Evolutionary conservation across 768 basidiomycete genomes (phyloP), one percentile per base, ranked within the genome.

Genomic region (Hebeloma cylindrosporum): DNA sequence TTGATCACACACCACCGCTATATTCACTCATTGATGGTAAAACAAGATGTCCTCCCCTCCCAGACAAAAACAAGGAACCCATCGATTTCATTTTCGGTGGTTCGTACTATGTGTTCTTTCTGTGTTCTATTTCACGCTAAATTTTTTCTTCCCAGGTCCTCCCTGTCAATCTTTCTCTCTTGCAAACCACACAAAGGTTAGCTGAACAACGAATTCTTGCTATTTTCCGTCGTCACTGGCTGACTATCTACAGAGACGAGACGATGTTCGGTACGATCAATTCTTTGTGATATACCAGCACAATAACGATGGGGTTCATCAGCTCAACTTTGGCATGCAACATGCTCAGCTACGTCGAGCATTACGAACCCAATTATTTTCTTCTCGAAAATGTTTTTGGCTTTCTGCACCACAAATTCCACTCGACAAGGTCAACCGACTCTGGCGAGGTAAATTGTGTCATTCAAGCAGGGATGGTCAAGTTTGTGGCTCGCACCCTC

Each of bases 1-100:
- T 73, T 2, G 67, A 71, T 43, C 54, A 67, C 1, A 66, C 71
- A 2, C 34, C 49, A 16, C 66, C 73, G 0, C 53, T 85, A 8
- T 53, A 58, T 29, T 71, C 75, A 2, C 65, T 73, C 14, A 65
- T 73, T 51, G 63, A 66, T n/a, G 59, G 64, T 23, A 62, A 59
- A 9, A 28, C 58, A 16, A 26, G 26, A 26, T 60, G 70, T 55
- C 54, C 66, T 63, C 57, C 62, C 0, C 72, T 89, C 71, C 87
- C 86, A 5, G 66, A 67, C 45, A 75, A 70, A 28, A 76, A 74
- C 3, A 77, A 76, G 4, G 73, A 80, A 10, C n/a, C n/a, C n/a
- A 75, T 86, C 2, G 83, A 86, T 51, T 76, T 89, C 43, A 78
- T 89, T n/a, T 85, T 74, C 61, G 85, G 87, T 47, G 84, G 85